Evolutionary conservation across 495 filamentous ascomycete genomes (phyloP).

Genomic region (Aspergillus kassunensis): DNA sequence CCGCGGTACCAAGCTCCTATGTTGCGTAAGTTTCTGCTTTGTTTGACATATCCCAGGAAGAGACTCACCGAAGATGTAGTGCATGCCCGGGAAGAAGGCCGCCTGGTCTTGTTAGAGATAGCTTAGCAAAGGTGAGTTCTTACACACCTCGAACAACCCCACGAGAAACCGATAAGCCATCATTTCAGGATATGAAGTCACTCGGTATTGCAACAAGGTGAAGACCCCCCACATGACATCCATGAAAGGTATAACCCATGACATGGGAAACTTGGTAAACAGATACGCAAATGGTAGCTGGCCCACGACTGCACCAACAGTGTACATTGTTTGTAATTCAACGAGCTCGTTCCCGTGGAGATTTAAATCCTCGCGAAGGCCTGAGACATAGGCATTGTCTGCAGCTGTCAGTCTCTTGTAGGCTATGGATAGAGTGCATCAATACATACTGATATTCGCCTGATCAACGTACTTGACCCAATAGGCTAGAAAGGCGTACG

Average conservation of each 20-base stretch:
- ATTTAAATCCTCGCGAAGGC: conserved; percentile 6
- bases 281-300: conserved; percentile 50
- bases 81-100: conserved; percentile 43
- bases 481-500: conserved; percentile 40
- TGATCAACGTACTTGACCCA: conserved; percentile 49
- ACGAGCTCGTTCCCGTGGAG: conserved; percentile 12
- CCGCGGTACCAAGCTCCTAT: conserved; percentile 28
- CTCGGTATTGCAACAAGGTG: conserved; percentile 43
- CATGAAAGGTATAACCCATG: conserved; percentile 38
- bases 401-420: not conserved
- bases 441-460: conserved; percentile 29
- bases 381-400: conserved; percentile 16
- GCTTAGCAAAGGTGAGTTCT: not conserved
- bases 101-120: conserved; percentile 18
- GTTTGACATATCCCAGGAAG: too few species aligned
- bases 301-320: conserved; percentile 47
- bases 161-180: conserved; percentile 69
- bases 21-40: not conserved
- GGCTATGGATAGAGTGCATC: not conserved
- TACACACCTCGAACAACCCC: conserved; percentile 64
- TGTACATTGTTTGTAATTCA: conserved; percentile 19
- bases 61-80: conserved; percentile 50
- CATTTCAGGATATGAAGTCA: conserved; percentile 28
- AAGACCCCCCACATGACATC: conserved; percentile 46
- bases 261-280: conserved; percentile 47